Evolutionary conservation across 495 filamentous ascomycete genomes (phyloP), one percentile per base, ranked within the genome.

Genomic region (Podospora pseudoanserina): DNA sequence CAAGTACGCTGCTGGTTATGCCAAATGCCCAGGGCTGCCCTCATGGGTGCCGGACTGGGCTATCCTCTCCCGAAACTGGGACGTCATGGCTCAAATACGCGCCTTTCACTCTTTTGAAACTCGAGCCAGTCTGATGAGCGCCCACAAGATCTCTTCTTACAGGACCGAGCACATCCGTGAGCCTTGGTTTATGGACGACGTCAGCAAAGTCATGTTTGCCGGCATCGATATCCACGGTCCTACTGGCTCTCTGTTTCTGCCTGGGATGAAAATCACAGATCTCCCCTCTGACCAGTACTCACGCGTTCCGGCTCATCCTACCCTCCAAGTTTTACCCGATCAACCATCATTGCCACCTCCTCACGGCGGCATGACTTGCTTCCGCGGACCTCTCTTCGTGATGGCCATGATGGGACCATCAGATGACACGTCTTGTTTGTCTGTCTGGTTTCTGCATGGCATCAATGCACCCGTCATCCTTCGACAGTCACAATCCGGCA

Each of bases 31-130:
- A 54, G 64, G 60, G 1, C 60, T 74, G 6, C 72, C 72, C 23
- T 74, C 72, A 26, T 74, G 68, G 70, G 71, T 74, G 6, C 70
- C 73, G 5, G 65, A 74, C 64, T 74, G 70, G 68, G 34, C 62
- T 4, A 13, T 69, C 9, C 55, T 72, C 16, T 69, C 70, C 19
- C 58, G 27, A 11, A 63, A 70, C 61, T 72, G 67, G 70, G 61
- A 39, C 34, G 61, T 72, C 55, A 69, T 72, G 67, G 58, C 67
- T 7, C 66, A 56, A 18, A 61, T 66, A 15, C 19, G 57, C 4
- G 19, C 44, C 20, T 57, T 68, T 26, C 66, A 71, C 44, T 58
- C 61, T 18, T 20, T 13, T 13, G 3, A 15, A 7, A 62, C 54
- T 18, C 66, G 60, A 26, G 19, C 13, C 34, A 16, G 27, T 2